phyloP scores from a whole-genome alignment of 495 filamentous ascomycete genomes.

The Podospora anserina region DNA sequence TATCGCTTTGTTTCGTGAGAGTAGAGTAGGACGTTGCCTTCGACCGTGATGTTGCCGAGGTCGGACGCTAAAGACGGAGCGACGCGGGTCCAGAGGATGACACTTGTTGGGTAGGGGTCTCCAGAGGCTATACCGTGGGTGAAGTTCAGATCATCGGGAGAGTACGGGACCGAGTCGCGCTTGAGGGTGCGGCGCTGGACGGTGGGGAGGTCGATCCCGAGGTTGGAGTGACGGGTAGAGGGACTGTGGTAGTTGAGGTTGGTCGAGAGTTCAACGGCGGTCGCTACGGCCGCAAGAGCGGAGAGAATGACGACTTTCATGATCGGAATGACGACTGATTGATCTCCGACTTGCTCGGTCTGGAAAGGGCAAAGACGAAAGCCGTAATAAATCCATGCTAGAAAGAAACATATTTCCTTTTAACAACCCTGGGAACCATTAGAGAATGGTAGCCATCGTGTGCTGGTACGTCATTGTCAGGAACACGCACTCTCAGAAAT shows the following conservation, averaged over 20 bases:
- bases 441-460: too few species aligned
- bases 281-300: not conserved
- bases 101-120: constrained; percentile 58
- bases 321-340: not conserved
- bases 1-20: constrained; percentile 53
- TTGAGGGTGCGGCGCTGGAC: constrained; percentile 40
- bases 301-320: not conserved
- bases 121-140: constrained; percentile 53
- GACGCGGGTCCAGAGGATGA: constrained; percentile 64
- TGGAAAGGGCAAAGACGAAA: not conserved
- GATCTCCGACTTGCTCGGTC: not conserved
- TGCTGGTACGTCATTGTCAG: not conserved
- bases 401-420: not conserved
- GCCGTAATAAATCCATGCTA: not conserved
- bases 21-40: constrained; percentile 54
- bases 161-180: constrained; percentile 57
- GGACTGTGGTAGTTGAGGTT: constrained; percentile 63
- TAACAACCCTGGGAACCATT: too few species aligned
- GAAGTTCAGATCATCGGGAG: constrained; percentile 31
- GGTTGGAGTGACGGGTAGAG: constrained; percentile 45
- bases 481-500: not conserved
- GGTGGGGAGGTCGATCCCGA: constrained; percentile 53
- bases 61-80: constrained; percentile 53
- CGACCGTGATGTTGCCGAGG: constrained; percentile 51
- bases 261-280: not conserved